These are phyloP conservation scores for Balansia obtecta DNA, from an alignment of 2,329 filamentous ascomycete species.

Conservation along the genomic window DNA sequence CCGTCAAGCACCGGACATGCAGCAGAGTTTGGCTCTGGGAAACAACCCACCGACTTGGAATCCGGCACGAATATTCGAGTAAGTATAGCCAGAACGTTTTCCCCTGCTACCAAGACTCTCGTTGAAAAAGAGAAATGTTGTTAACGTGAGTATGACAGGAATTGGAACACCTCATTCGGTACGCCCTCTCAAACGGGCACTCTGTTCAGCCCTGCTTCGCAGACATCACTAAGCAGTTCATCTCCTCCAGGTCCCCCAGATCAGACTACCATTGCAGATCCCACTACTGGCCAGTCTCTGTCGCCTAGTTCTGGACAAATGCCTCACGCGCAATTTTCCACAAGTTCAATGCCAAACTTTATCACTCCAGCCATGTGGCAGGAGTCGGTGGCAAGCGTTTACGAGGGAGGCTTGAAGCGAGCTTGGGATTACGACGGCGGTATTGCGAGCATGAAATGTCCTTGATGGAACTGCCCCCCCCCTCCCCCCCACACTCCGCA, in stretches of 20 bases:
- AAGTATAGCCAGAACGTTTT: slow-evolving; percentile 28
- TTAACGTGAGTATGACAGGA: slow-evolving; percentile 35
- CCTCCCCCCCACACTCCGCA: no score
- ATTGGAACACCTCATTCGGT: slow-evolving; percentile 93
- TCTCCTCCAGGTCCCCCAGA: slow-evolving; percentile 42
- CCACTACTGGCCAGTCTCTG: slow-evolving; percentile 32
- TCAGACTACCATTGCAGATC: slow-evolving; percentile 39
- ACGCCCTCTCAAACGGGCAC: slow-evolving; percentile 35
- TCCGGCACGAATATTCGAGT: slow-evolving; percentile 82
- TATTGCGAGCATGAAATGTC: slow-evolving; percentile 20
- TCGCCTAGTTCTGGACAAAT: slow-evolving; percentile 33
- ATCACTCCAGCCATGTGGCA: slow-evolving; percentile 65
- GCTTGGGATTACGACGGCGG: slow-evolving; percentile 43
- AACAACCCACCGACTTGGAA: slow-evolving; percentile 68
- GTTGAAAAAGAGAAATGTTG: not conserved
- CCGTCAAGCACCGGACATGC: slow-evolving; percentile 38
- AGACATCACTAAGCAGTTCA: slow-evolving; percentile 23
- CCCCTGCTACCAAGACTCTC: no score
- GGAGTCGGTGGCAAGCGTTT: slow-evolving; percentile 56
- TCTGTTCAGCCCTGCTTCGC: slow-evolving; percentile 21
- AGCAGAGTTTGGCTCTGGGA: slow-evolving; percentile 44
- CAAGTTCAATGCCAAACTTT: slow-evolving; percentile 42
- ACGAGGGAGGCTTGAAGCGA: slow-evolving; percentile 52
- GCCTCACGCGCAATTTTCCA: slow-evolving; percentile 37
- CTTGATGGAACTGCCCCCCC: slow-evolving; percentile 1